Base-by-base conservation (phyloP, 768 basidiomycete genomes). In the Tulasnella calospora region DNA sequence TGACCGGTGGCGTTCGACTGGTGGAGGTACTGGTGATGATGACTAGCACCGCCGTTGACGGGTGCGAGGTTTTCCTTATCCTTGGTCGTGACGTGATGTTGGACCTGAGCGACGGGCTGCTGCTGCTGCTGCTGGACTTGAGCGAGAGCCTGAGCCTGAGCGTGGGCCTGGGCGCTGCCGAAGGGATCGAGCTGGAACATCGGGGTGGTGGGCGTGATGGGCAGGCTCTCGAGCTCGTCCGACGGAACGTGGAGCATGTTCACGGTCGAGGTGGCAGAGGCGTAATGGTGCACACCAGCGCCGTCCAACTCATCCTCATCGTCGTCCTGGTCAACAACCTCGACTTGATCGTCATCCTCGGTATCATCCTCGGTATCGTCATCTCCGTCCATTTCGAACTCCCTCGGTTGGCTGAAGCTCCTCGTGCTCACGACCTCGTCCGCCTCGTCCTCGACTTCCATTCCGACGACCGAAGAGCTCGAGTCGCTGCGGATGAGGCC, bases 121-220 rank as follows among this genome's bases (percentile, higher is more conserved):
- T n/a, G n/a, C n/a, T n/a, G 9, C 13, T 40, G 87, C 57, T 61
- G 57, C 57, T 61, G 57, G 57, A 30, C 57, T 33, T 89, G 88
- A 77, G 90, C 85, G 82, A 40, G 74, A 27, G 74, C 44, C 5
- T 71, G 74, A 27, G 74, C 44, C 74, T 91, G 90, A 61, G 89
- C 82, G 83, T 87, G 84, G 88, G 38, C 44, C 47, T 78, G 72
- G 51, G 80, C 74, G 51, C 38, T 78, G 38, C 69, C 69, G 90
- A 90, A 86, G 82, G 81, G 85, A 84, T 86, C 86, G 79, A 84
- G 83, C 17, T 85, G 86, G 81, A 89, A 90, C 21, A 87, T 85
- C 4, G 93, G 92, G 8, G 23, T 44, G 44, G 91, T 89, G 6
- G 94, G 94, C 17, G 94, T 95, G 81, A 90, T 86, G 15, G 94